Conservation (phyloP, 768 basidiomycete species). For the Leccinum uliginosum region DNA sequence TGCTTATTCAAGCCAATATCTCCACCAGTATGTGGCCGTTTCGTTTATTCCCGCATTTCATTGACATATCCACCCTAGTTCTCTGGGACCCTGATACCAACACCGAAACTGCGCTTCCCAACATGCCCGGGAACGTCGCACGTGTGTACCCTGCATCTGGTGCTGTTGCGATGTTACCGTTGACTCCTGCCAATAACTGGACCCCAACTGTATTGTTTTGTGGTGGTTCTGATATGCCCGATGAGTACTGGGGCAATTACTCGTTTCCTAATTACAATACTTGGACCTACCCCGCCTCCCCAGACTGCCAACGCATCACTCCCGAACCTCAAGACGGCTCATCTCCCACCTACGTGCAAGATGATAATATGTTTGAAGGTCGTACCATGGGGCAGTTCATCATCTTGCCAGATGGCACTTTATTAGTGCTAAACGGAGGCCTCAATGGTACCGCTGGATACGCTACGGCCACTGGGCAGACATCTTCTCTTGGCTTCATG, state of each 20-base stretch:
- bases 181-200: conserved; percentile 88
- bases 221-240: conserved; percentile 80
- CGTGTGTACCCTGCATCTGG: conserved; percentile 93
- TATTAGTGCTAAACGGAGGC: conserved; percentile 80
- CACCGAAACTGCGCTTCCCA: conserved; percentile 56
- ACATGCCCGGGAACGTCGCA: conserved; percentile 67
- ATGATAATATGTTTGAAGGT: conserved; percentile 70
- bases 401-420: conserved; percentile 69
- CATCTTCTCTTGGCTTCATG: conserved; percentile 47
- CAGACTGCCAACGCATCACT: conserved; percentile 77
- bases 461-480: conserved; percentile 48
- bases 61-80: conserved; percentile 24
- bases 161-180: conserved; percentile 83
- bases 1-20: conserved; percentile 80
- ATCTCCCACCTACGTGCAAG: conserved; percentile 54
- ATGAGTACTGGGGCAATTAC: conserved; percentile 75
- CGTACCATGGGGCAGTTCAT: conserved; percentile 95
- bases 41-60: not conserved
- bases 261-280: conserved; percentile 68
- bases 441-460: conserved; percentile 89
- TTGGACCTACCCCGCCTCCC: conserved; percentile 65
- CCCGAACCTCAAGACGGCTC: conserved; percentile 79
- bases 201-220: conserved; percentile 85
- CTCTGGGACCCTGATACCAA: conserved; percentile 56
- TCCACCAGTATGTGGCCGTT: conserved; percentile 21